Base-by-base conservation (phyloP, 176 grass and related monocot genomes). In the Oryza officinalis region DNA sequence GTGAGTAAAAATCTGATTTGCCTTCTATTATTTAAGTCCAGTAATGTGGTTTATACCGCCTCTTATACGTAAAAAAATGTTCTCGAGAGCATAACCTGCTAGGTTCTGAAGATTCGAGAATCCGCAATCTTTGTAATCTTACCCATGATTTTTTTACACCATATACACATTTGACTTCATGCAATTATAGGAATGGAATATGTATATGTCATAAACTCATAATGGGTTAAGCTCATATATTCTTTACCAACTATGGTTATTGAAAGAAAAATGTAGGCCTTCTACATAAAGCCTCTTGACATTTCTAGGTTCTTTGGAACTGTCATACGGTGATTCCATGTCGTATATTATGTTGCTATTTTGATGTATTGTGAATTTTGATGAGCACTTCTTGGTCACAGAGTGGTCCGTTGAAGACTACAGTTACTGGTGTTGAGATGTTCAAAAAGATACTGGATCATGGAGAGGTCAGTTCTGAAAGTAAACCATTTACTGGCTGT, bases 391-490 rank as follows among this genome's bases (percentile, higher is more conserved):
- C 23, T 69, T 87, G 69, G 22, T 90, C 27, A 61, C 77, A 99
- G 96, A 76, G 80, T 83, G 91, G 91, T 76, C 93, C 96, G 0
- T 47, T 96, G 67, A 99, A 96, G 81, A 94, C 96, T 82, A 99
- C 96, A 15, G 96, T 99, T 72, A 99, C 96, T 79, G 93, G 93
- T 67, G 96, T 99, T 43, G 91, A 99, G 93, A 99, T 99, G 96
- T 99, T 99, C 86, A 99, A 96, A 74, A 99, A 99, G 87, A 96
- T 96, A 40, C 73, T 99, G 85, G 96, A 99, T 90, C 79, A 94
- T 89, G 96, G 93, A 96, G 82, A 94, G 91, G 96, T 99, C 13
- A 2, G 49, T 77, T 1, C 18, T 87, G 41, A 71, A 86, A 17
- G 14, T 49, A 65, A 11, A 23, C 38, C 10, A 2, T 88, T 4